Base-by-base conservation (phyloP, 2,329 filamentous ascomycete species). In the Aspergillus chevalieri region DNA sequence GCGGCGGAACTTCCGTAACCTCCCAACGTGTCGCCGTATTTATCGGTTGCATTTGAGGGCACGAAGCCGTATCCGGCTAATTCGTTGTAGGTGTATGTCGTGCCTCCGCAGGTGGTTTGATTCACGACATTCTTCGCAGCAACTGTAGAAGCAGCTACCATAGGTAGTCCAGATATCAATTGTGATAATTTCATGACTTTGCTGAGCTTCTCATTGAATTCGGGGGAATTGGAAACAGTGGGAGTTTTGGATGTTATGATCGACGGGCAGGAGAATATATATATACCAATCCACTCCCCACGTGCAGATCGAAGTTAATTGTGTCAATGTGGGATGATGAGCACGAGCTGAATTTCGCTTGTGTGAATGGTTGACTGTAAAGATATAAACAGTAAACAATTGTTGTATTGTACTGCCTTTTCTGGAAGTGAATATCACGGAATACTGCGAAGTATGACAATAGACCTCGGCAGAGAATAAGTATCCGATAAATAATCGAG, bases 21-120 rank as follows among this genome's bases (percentile, higher is more conserved):
- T 34, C 82, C 83, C 26, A 88, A 71, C 0, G 84, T 88, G 61
- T 89, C 85, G 26, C 83, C 83, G 56, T 78, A 84, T 61, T 84
- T 83, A 68, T 89, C 86, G 28, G 76, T 71, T 2, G 78, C 76
- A 58, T 83, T 75, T 28, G 74, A 74, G 0, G 78, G 68, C 3
- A 88, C 67, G 48, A 74, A 77, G 4, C 85, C 85, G 60, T 83
- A 88, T 8, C 85, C 85, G 4, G 81, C 83, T 8, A 89, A 77
- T 50, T 78, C 74, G 47, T 84, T 71, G 63, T 89, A 89, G n/a
- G 78, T 74, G 59, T 85, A 88, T 0, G 68, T 74, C 53, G 81
- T 75, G 45, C 80, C 80, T 56, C 79, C 81, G 65, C 84, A 86
- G 12, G 68, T 77, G 6, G 79, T 77, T 46, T 72, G 66, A 51